A percentile compares a stretch with the other conserved stretches of the same genome.
These are phyloP conservation scores for Hypoxylon sp. DNA, from an alignment of 2,329 filamentous ascomycete genomes.

Conservation along the genomic window DNA sequence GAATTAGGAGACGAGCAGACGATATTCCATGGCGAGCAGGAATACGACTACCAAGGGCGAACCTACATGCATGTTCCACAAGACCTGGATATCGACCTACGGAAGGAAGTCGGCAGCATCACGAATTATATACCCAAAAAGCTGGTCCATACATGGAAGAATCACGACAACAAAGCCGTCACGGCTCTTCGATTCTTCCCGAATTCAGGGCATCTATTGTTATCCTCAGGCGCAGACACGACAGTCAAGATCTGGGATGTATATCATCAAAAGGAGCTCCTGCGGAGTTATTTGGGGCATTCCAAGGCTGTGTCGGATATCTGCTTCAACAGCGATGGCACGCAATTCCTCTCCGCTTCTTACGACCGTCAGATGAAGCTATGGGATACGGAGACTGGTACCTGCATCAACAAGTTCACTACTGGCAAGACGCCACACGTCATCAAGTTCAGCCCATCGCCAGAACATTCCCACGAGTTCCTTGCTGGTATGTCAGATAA, in stretches of 20 bases:
- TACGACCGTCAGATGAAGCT: constrained; percentile 98
- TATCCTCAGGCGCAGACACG: constrained; percentile 90
- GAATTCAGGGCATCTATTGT: constrained; percentile 84
- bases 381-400: constrained; percentile 97
- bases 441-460: constrained; percentile 89
- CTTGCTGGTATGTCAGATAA: constrained; percentile 98
- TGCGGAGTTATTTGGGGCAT: constrained; percentile 93
- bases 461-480: constrained; percentile 87
- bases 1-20: constrained; percentile 81
- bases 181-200: constrained; percentile 94
- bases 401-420: constrained; percentile 88
- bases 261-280: constrained; percentile 88
- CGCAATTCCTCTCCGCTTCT: constrained; percentile 88
- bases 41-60: constrained; percentile 93
- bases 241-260: constrained; percentile 96
- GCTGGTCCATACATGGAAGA: constrained; percentile 89
- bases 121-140: constrained; percentile 98
- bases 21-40: constrained; percentile 84
- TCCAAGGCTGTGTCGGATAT: constrained; percentile 91
- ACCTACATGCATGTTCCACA: constrained; percentile 98
- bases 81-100: constrained; percentile 87
- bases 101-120: constrained; percentile 81
- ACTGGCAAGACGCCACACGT: constrained; percentile 97
- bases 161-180: constrained; percentile 84
- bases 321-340: constrained; percentile 86